phyloP scores from a whole-genome alignment of 2,329 filamentous ascomycete genomes.

The Neoscytalidium dimidiatum region DNA sequence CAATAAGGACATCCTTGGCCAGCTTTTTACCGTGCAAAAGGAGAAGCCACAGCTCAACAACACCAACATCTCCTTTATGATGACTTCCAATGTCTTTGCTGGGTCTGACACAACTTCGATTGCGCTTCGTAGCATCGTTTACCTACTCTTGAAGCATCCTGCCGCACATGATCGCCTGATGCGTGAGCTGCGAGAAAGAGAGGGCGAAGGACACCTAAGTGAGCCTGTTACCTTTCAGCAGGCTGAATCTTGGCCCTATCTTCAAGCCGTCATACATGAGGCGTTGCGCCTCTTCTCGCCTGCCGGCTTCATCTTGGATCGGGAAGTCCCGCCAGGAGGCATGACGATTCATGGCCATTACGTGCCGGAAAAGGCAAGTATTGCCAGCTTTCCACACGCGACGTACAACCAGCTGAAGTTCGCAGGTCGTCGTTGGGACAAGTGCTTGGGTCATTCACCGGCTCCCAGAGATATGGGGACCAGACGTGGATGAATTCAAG shows the following conservation, averaged over 20 bases:
- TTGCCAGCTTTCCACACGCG: no score
- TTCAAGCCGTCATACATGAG: conserved; percentile 36
- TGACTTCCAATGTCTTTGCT: conserved; percentile 25
- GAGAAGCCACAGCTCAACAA: neutral
- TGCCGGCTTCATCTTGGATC: conserved; percentile 23
- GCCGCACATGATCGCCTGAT: conserved; percentile 26
- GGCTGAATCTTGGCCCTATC: conserved; percentile 25
- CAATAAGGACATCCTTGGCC: neutral
- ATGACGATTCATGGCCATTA: neutral
- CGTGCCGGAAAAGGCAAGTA: neutral
- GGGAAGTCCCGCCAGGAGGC: neutral
- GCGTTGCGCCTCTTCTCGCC: conserved; percentile 24
- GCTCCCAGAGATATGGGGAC: conserved; percentile 40
- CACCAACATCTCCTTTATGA: neutral
- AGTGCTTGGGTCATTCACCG: neutral
- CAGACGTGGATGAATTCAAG: conserved; percentile 47
- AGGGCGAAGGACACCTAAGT: conserved; percentile 16
- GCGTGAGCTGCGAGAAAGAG: conserved; percentile 22
- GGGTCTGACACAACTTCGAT: conserved; percentile 40
- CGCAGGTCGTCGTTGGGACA: neutral
- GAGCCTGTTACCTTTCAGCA: conserved; percentile 24
- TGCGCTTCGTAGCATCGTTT: conserved; percentile 35
- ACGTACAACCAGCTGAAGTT: no score
- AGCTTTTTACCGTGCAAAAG: neutral
- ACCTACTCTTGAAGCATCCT: conserved; percentile 38